phyloP scores from a whole-genome alignment of 495 filamentous ascomycete species.

The Neurospora sp. region DNA sequence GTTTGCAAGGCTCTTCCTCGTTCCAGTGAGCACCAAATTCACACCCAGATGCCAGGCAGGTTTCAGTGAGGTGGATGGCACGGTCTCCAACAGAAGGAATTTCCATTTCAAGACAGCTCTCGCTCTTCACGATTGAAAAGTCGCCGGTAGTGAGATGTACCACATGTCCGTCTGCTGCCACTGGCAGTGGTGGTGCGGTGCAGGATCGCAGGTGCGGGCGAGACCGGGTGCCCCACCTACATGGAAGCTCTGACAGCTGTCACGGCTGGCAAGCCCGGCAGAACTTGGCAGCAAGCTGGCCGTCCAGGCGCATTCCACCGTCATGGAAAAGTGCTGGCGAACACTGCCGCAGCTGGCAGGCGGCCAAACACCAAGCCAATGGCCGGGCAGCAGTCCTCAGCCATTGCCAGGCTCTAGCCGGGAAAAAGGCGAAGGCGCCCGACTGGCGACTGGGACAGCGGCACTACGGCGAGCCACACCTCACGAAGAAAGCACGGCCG shows the following conservation, averaged over 20 bases:
- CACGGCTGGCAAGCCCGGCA: background rate
- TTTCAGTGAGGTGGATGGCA: background rate
- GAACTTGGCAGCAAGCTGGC: background rate
- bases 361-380: background rate
- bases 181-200: background rate
- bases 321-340: background rate
- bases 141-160: background rate
- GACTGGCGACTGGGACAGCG: background rate
- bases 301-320: background rate
- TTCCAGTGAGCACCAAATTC: background rate
- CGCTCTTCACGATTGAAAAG: background rate
- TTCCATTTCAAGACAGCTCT: background rate
- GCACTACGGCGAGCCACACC: conserved; percentile 1
- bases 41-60: background rate
- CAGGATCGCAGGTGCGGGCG: background rate
- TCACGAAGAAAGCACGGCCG: background rate
- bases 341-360: background rate
- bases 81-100: background rate
- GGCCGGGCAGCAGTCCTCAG: background rate
- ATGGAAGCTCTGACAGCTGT: background rate
- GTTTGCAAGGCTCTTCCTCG: background rate
- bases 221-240: background rate
- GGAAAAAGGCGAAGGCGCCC: background rate
- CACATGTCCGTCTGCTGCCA: background rate
- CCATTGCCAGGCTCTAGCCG: background rate